A percentile compares a stretch with the other conserved stretches of the same genome.
Evolutionary conservation across 164 flowering plant genomes (phyloP).

Genomic region (Houttuynia cordata): DNA sequence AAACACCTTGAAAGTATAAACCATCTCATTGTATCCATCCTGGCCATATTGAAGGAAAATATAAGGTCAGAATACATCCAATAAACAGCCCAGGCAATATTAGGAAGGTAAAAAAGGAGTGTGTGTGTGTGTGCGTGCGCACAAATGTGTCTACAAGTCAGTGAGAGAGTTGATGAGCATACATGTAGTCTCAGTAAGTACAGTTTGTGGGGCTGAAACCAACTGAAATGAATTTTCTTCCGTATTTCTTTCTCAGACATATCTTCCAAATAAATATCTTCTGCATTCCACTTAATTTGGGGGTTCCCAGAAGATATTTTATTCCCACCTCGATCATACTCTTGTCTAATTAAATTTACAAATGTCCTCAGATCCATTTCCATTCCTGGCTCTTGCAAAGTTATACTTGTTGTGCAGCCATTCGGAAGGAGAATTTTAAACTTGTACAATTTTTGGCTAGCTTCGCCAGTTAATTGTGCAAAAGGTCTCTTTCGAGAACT

Average conservation of each 20-base stretch:
- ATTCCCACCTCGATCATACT: slow-evolving; percentile 9
- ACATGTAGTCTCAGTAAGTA: slow-evolving; percentile 44
- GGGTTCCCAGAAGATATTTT: slow-evolving; percentile 9
- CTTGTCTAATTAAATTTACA: slow-evolving; percentile 14
- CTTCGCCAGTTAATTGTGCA: slow-evolving; percentile 3
- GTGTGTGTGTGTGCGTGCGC: no score
- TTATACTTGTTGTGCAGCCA: slow-evolving; percentile 22
- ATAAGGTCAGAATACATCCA: background rate
- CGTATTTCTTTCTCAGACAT: slow-evolving; percentile 17
- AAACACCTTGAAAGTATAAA: slow-evolving; percentile 37
- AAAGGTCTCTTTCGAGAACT: slow-evolving; percentile 8
- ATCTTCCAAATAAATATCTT: slow-evolving; percentile 29
- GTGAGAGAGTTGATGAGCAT: slow-evolving; percentile 7
- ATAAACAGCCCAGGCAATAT: background rate
- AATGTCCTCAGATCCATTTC: slow-evolving; percentile 24
- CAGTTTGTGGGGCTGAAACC: slow-evolving; percentile 23
- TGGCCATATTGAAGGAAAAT: slow-evolving; percentile 6
- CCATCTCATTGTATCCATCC: slow-evolving; percentile 40
- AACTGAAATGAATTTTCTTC: slow-evolving; percentile 12
- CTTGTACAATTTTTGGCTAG: slow-evolving; percentile 17
- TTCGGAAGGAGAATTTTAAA: slow-evolving; percentile 52
- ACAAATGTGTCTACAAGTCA: background rate
- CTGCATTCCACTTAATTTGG: slow-evolving; percentile 37
- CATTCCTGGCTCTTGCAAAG: slow-evolving; percentile 11
- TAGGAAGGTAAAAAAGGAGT: background rate